A percentile compares a stretch with the other conserved stretches of the same genome.
phyloP scores from a whole-genome alignment of 202 grass and related monocot species.

The Setaria italica region DNA sequence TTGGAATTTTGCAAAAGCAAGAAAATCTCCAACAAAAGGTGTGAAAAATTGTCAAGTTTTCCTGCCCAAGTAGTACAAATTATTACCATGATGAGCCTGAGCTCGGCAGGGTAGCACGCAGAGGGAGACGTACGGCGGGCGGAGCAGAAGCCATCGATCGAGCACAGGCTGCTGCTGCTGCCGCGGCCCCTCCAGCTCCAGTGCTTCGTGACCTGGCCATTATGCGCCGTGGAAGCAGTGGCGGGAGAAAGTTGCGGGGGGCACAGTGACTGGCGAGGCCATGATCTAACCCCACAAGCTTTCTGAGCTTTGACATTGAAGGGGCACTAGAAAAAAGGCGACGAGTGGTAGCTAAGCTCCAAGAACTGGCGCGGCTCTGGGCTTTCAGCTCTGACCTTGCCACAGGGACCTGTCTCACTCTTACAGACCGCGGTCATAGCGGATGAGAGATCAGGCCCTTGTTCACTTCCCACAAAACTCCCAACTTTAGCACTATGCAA shows the following conservation, averaged over 20 bases:
- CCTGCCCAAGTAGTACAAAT: slow-evolving; percentile 31
- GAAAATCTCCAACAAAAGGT: slow-evolving; percentile 20
- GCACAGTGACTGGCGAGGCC: slow-evolving; percentile 18
- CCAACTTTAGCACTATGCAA: too few species aligned
- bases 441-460: neutral
- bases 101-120: slow-evolving; percentile 6
- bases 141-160: slow-evolving; percentile 42
- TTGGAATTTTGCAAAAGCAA: neutral
- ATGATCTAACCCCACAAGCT: slow-evolving; percentile 50
- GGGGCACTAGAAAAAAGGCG: slow-evolving; percentile 55
- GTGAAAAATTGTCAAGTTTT: slow-evolving; percentile 8
- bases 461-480: too few species aligned
- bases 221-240: slow-evolving; percentile 31
- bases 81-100: slow-evolving; percentile 51
- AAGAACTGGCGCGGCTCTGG: slow-evolving; percentile 31
- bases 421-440: neutral
- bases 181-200: slow-evolving; percentile 19
- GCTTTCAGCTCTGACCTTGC: slow-evolving; percentile 41
- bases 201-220: slow-evolving; percentile 58
- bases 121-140: neutral
- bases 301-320: slow-evolving; percentile 52
- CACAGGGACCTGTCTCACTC: slow-evolving; percentile 45
- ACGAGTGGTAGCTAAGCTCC: slow-evolving; percentile 44
- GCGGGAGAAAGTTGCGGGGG: slow-evolving; percentile 39
- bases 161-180: slow-evolving; percentile 27